Base-by-base conservation (phyloP, 768 basidiomycete species). In the Termitomyces sp. region DNA sequence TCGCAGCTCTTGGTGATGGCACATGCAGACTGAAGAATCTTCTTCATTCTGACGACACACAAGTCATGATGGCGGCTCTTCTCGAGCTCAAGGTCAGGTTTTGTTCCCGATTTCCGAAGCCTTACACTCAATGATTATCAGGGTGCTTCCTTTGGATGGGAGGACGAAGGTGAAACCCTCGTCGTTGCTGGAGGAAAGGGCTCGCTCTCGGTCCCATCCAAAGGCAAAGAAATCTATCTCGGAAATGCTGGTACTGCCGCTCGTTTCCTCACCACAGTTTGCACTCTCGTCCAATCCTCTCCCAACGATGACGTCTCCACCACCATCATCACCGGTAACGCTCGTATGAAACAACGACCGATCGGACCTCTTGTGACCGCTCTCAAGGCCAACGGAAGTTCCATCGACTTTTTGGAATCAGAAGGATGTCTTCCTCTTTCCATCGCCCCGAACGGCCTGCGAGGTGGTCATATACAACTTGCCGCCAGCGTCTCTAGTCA, bases 231-330 rank as follows among this genome's bases (percentile, higher is more conserved):
- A 65, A 72, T 99, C 46, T 99, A 98, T 71, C 87, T 99, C 42
- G 90, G 91, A 43, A 99, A 98, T 65, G 97, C 97, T 14, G 97
- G 97, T 22, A 99, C 97, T 4, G 96, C 97, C 22, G 93, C 94
- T 11, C 91, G 97, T 35, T 98, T 99, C 85, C 80, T 99, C 53
- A 91, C 97, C 7, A 93, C 95, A 1, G 93, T 99, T 48, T 98
- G 95, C 71, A 87, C 95, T 0, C 83, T 98, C 51, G 93, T 93
- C 3, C 82, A 83, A 54, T 57, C 65, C 24, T 68, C 75, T 2
- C 62, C 72, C 5, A 60, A 69, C 3, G 71, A 74, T 42, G 68
- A 69, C 6, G 64, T 71, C 24, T 71, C 77, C 46, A 72, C 73
- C 24, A 97, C 95, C 17, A 71, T 90, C 69, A 89, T 98, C 69